These are phyloP conservation scores for Rubia tinctorum DNA, from an alignment of 305 asterid genomes.

Conservation along the genomic window DNA sequence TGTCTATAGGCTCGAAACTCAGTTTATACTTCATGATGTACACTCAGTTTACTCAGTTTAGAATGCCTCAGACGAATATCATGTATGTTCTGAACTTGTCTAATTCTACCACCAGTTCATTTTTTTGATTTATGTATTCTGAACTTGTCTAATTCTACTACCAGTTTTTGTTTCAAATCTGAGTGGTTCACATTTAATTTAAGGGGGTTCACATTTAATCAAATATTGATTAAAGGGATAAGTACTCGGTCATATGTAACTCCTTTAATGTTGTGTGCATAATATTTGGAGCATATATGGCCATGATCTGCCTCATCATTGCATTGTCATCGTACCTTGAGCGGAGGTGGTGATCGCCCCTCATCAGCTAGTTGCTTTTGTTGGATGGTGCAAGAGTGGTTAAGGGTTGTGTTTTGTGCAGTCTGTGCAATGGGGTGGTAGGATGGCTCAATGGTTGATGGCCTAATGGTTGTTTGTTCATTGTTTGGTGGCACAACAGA, in stretches of 20 bases:
- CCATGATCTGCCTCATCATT: constrained; percentile 59
- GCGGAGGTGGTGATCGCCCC: constrained; percentile 38
- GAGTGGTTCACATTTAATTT: no score
- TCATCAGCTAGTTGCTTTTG: constrained; percentile 22
- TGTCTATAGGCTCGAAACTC: background rate
- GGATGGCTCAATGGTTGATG: background rate
- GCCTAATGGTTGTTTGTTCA: no score
- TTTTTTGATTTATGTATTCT: no score
- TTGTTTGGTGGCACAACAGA: background rate
- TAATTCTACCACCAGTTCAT: no score
- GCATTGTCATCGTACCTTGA: constrained; percentile 50
- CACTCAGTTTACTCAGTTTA: background rate
- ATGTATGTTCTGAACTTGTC: no score
- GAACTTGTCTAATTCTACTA: no score
- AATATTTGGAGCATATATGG: constrained; percentile 60
- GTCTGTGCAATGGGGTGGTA: background rate
- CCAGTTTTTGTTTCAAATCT: no score
- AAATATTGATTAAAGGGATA: no score
- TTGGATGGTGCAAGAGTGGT: constrained; percentile 9
- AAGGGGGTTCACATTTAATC: no score
- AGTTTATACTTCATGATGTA: background rate
- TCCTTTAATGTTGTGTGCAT: no score
- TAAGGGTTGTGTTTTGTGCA: background rate
- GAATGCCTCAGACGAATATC: no score
- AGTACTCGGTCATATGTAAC: no score